Percentiles rank a stretch among this genome's conserved stretches.
Conservation (phyloP, 2,329 filamentous ascomycete genomes). For the Mariannaea sp. region DNA sequence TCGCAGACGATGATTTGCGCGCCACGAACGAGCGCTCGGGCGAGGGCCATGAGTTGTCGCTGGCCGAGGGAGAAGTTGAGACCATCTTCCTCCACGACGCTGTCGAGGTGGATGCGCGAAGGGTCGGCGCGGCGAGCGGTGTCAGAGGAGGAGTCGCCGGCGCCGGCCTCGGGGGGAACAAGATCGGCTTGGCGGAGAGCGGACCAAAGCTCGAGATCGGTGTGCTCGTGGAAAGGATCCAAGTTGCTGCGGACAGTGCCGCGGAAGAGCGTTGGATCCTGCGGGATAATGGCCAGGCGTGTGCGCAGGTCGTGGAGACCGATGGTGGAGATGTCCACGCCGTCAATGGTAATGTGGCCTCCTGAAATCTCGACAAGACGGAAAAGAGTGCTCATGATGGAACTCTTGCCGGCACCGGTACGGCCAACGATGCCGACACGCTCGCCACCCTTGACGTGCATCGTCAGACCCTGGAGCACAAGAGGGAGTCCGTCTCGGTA, state of each 20-base stretch:
- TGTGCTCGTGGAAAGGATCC: slow-evolving; percentile 80
- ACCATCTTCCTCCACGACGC: slow-evolving; percentile 87
- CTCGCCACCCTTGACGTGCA: slow-evolving; percentile 77
- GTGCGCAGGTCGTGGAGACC: slow-evolving; percentile 77
- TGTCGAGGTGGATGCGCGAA: slow-evolving; percentile 78
- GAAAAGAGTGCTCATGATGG: slow-evolving; percentile 83
- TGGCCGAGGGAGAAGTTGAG: slow-evolving; percentile 96
- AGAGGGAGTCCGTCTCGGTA: slow-evolving; percentile 75
- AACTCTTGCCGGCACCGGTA: slow-evolving; percentile 82
- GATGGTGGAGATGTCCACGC: slow-evolving; percentile 71
- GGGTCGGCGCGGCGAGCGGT: slow-evolving; percentile 73
- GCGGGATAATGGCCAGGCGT: slow-evolving; percentile 80
- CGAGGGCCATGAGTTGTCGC: slow-evolving; percentile 92
- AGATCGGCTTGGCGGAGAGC: slow-evolving; percentile 79
- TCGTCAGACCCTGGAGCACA: slow-evolving; percentile 70
- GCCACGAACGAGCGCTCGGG: slow-evolving; percentile 83
- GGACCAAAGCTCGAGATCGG: slow-evolving; percentile 77
- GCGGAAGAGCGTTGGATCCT: slow-evolving; percentile 82
- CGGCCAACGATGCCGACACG: slow-evolving; percentile 81
- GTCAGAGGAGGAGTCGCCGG: slow-evolving; percentile 71
- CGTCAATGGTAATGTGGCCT: slow-evolving; percentile 68
- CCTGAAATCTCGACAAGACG: slow-evolving; percentile 70
- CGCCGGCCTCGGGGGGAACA: slow-evolving; percentile 59
- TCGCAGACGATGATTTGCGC: slow-evolving; percentile 95
- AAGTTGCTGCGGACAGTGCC: slow-evolving; percentile 81